Percentiles rank a stretch among this genome's conserved stretches.
These are phyloP conservation scores for Exsudoporus frostii DNA, from an alignment of 768 basidiomycete genomes.

Conservation along the genomic window DNA sequence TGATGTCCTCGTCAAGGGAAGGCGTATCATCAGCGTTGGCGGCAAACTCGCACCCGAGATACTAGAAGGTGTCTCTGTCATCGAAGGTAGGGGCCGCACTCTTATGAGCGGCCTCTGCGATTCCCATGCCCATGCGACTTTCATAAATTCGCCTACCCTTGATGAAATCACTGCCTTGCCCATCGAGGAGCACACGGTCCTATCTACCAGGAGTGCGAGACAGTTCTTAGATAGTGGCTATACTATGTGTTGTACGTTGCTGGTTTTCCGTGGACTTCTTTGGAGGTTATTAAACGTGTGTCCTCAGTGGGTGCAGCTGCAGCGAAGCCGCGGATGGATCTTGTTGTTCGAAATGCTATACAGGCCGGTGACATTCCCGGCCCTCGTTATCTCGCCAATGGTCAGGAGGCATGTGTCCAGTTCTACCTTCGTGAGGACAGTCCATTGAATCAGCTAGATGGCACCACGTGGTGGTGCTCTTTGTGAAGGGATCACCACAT, in stretches of 20 bases:
- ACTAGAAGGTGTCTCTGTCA: constrained; percentile 19
- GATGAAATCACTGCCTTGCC: constrained; percentile 30
- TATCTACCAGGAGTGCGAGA: constrained; percentile 28
- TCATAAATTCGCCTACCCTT: constrained; percentile 30
- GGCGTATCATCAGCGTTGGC: constrained; percentile 30
- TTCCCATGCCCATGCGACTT: constrained; percentile 34
- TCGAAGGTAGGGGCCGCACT: constrained; percentile 34
- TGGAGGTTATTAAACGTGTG: neutral
- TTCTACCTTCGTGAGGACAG: neutral
- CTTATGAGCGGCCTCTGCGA: constrained; percentile 38
- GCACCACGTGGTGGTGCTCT: constrained; percentile 33
- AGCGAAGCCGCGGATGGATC: constrained; percentile 32
- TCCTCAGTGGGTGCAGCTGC: constrained; percentile 34
- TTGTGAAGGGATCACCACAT: constrained; percentile 32
- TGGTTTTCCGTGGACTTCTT: neutral
- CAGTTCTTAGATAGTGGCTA: constrained; percentile 37
- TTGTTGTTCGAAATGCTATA: constrained; percentile 35
- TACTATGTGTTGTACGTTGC: constrained; percentile 34
- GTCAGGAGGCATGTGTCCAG: constrained; percentile 28
- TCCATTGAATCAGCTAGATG: constrained; percentile 16
- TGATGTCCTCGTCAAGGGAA: constrained; percentile 33
- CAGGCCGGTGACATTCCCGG: constrained; percentile 34
- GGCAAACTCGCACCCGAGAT: constrained; percentile 18
- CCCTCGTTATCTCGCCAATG: constrained; percentile 35
- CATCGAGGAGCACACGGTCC: constrained; percentile 33